Percentiles rank a stretch among this genome's conserved stretches.
Evolutionary conservation across 768 basidiomycete species (phyloP).

Genomic region (Leccinum aurantiacum): DNA sequence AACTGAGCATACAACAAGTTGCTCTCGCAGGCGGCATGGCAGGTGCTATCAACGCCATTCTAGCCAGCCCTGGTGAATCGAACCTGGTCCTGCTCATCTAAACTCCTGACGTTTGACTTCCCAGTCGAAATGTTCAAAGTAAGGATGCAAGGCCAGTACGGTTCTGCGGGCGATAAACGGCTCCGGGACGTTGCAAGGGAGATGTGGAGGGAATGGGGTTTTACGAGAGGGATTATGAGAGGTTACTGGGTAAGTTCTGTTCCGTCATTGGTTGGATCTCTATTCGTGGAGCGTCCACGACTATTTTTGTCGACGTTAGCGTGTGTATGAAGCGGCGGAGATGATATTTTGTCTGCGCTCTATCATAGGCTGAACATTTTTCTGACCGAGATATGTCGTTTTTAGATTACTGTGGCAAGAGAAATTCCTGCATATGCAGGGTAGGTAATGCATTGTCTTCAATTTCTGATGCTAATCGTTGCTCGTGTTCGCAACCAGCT

Average conservation of each 20-base stretch:
- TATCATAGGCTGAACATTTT: not conserved
- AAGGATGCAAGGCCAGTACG: slow-evolving; percentile 96
- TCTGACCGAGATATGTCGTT: slow-evolving; percentile 1
- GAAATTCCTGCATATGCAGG: slow-evolving; percentile 98
- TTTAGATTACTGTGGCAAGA: slow-evolving; percentile 81
- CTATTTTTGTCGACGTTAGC: not conserved
- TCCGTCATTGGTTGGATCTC: slow-evolving; percentile 10
- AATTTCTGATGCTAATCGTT: not conserved
- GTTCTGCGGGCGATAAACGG: slow-evolving; percentile 72
- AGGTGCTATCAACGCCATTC: slow-evolving; percentile 83
- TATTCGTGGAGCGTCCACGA: not conserved
- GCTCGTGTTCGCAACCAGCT: slow-evolving; percentile 39
- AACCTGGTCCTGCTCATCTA: not conserved
- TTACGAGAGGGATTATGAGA: slow-evolving; percentile 88
- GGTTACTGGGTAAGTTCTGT: slow-evolving; percentile 80
- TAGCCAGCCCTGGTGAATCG: slow-evolving; percentile 81
- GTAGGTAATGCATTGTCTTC: slow-evolving; percentile 22
- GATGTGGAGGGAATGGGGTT: slow-evolving; percentile 87
- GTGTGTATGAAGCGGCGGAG: not conserved
- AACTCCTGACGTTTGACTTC: not conserved
- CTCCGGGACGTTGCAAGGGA: slow-evolving; percentile 70
- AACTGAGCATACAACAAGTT: slow-evolving; percentile 75
- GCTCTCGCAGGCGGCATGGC: slow-evolving; percentile 90
- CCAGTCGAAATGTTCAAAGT: slow-evolving; percentile 98
- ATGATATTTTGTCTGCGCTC: not conserved